Conservation (phyloP, 208 protist species). For the Leptomonas pyrrhocoris region DNA sequence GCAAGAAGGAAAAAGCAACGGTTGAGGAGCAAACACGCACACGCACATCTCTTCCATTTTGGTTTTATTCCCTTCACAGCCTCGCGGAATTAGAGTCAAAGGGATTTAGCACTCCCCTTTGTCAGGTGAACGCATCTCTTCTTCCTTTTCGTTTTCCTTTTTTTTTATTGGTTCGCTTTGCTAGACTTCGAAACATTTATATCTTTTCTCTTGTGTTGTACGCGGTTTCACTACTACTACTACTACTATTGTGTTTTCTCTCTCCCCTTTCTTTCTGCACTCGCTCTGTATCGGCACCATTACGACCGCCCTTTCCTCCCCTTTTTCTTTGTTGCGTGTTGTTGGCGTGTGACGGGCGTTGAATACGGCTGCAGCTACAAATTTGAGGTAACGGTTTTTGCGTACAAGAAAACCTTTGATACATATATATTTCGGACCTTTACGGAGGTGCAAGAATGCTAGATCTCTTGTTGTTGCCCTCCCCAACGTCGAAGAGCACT, state of each 20-base stretch:
- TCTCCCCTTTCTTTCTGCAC: neutral
- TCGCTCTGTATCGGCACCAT: neutral
- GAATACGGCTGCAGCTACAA: no score
- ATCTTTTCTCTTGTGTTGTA: neutral
- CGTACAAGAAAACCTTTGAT: no score
- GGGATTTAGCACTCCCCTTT: no score
- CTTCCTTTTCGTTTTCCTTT: neutral
- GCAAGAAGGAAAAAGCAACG: neutral
- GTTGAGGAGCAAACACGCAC: neutral
- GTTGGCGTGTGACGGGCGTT: neutral
- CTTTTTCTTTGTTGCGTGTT: neutral
- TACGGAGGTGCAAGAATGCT: conserved; percentile 6
- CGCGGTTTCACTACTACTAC: neutral
- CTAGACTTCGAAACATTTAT: neutral
- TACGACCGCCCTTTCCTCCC: neutral
- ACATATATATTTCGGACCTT: no score
- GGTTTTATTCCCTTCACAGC: neutral
- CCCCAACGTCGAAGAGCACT: neutral
- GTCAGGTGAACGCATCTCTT: neutral
- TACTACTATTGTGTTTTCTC: neutral
- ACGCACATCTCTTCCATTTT: neutral
- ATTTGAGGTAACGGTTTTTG: no score
- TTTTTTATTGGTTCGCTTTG: neutral
- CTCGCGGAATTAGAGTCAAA: neutral
- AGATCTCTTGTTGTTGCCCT: neutral